Percentiles rank a stretch among this genome's conserved stretches.
Conservation (phyloP, 805 yeast species). For the Kodamaea hsintzibuensis region DNA sequence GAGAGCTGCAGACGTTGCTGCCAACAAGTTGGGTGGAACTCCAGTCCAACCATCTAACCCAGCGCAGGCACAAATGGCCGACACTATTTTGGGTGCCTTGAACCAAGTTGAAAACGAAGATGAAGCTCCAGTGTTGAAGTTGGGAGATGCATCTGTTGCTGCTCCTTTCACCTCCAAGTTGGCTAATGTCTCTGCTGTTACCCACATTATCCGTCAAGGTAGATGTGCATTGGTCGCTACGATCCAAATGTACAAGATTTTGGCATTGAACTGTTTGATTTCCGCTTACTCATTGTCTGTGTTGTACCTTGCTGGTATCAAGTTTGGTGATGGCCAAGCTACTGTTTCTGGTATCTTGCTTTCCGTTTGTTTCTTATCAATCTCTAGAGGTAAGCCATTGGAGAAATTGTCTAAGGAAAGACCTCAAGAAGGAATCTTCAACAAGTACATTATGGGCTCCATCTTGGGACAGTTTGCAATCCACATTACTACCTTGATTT, state of each 20-base stretch:
- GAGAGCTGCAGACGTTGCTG: conserved; percentile 56
- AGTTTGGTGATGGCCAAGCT: conserved; percentile 98
- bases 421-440: conserved; percentile 97
- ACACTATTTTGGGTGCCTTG: conserved; percentile 57
- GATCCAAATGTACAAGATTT: conserved; percentile 97
- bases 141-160: conserved; percentile 98
- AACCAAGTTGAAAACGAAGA: conserved; percentile 62
- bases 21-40: conserved; percentile 36
- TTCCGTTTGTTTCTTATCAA: conserved; percentile 91
- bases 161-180: conserved; percentile 98
- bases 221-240: conserved; percentile 97
- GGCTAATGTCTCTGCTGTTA: conserved; percentile 87
- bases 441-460: conserved; percentile 95
- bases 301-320: conserved; percentile 93
- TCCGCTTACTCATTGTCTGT: conserved; percentile 95
- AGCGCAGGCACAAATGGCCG: conserved; percentile 45
- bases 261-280: conserved; percentile 95
- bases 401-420: conserved; percentile 88
- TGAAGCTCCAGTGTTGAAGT: conserved; percentile 89
- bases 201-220: conserved; percentile 94
- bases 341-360: conserved; percentile 91
- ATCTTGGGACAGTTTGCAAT: conserved; percentile 95
- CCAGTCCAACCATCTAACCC: conserved; percentile 24
- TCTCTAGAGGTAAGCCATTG: conserved; percentile 90
- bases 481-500: conserved; percentile 79